A percentile compares a stretch with the other conserved stretches of the same genome.
phyloP scores from a whole-genome alignment of 768 basidiomycete species.

The Brasilioporus rufonigricans region DNA sequence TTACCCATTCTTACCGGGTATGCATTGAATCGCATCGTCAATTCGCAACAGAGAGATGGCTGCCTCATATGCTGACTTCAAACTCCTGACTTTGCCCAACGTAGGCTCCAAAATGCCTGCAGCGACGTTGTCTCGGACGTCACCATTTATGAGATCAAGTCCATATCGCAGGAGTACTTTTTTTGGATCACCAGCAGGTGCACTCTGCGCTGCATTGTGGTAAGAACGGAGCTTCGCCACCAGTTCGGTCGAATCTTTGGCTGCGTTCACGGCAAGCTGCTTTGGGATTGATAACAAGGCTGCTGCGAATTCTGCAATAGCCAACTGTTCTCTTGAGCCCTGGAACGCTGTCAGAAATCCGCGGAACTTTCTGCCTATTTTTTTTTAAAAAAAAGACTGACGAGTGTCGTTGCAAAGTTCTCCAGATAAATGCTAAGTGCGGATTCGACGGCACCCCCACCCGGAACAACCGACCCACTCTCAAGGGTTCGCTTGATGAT shows the following conservation, averaged over 20 bases:
- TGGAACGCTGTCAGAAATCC: slow-evolving; percentile 32
- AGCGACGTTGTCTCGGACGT: slow-evolving; percentile 90
- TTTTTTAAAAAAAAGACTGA: slow-evolving; percentile 38
- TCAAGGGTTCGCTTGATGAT: slow-evolving; percentile 97
- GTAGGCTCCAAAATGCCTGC: slow-evolving; percentile 96
- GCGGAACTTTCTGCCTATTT: too few species aligned
- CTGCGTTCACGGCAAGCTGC: slow-evolving; percentile 95
- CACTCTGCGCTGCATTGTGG: slow-evolving; percentile 95
- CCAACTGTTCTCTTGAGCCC: slow-evolving; percentile 98
- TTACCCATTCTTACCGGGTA: slow-evolving; percentile 60
- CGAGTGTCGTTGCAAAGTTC: slow-evolving; percentile 97
- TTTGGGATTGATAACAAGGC: slow-evolving; percentile 95
- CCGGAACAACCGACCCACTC: slow-evolving; percentile 93
- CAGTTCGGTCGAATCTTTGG: slow-evolving; percentile 96
- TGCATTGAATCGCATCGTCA: slow-evolving; percentile 92
- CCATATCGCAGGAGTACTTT: slow-evolving; percentile 90
- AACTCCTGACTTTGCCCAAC: slow-evolving; percentile 92
- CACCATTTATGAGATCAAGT: slow-evolving; percentile 90
- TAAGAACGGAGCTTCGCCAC: slow-evolving; percentile 96
- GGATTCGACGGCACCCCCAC: slow-evolving; percentile 96
- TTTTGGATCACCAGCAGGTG: slow-evolving; percentile 86
- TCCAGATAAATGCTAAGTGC: slow-evolving; percentile 97
- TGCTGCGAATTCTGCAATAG: slow-evolving; percentile 97
- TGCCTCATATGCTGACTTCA: slow-evolving; percentile 97
- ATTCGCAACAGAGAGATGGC: slow-evolving; percentile 93